phyloP scores from a whole-genome alignment of 768 basidiomycete genomes.

The Goffeauzyma gilvescens region DNA sequence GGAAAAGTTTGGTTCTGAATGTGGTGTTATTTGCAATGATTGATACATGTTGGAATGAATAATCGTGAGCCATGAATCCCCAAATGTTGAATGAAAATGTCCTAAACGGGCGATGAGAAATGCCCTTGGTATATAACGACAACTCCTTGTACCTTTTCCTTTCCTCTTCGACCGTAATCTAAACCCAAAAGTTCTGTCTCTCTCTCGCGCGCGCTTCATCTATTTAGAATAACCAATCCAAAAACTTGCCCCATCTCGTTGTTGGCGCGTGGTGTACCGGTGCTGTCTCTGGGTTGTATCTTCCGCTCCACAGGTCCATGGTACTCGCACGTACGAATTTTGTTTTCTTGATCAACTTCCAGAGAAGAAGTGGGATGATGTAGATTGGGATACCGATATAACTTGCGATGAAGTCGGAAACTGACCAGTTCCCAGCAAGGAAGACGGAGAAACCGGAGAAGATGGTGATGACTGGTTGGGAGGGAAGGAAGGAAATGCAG shows the following conservation, averaged over 20 bases:
- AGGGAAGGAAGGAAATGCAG: slow-evolving; percentile 7
- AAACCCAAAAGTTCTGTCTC: no score
- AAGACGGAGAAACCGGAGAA: slow-evolving; percentile 25
- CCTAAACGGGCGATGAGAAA: no score
- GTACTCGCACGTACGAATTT: not conserved
- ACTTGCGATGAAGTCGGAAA: slow-evolving; percentile 14
- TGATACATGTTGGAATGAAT: no score
- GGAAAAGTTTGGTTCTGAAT: no score
- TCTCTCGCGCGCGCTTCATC: not conserved
- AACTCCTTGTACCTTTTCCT: no score
- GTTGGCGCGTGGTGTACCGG: slow-evolving; percentile 5
- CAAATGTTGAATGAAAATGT: no score
- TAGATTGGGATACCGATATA: slow-evolving; percentile 13
- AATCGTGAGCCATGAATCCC: no score
- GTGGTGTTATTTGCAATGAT: no score
- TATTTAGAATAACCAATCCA: slow-evolving; percentile 11
- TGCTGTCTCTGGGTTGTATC: slow-evolving; percentile 15
- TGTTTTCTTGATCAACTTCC: no score
- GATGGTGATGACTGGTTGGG: slow-evolving; percentile 16
- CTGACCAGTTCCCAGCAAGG: slow-evolving; percentile 17
- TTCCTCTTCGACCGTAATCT: no score
- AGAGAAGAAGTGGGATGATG: no score
- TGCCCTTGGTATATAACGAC: no score
- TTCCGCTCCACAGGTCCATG: slow-evolving; percentile 16
- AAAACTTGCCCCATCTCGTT: slow-evolving; percentile 6